These are phyloP conservation scores for Pulicaria dysenterica DNA, from an alignment of 129 eudicot genomes.

Conservation along the genomic window DNA sequence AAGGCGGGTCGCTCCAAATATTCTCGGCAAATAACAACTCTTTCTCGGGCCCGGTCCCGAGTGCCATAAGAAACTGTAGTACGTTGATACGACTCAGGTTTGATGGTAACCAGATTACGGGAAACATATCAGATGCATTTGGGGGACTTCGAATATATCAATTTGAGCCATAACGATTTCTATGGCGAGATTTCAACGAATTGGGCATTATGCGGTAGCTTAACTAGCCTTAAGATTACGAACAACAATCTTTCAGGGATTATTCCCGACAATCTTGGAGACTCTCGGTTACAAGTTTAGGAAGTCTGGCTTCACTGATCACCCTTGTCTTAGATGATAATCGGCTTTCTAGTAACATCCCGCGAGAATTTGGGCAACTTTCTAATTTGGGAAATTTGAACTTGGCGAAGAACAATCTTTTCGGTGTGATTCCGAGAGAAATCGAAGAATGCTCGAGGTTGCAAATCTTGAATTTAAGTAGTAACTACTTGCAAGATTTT, in stretches of 20 bases:
- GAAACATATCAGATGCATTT: constrained; percentile 32
- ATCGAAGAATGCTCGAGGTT: constrained; percentile 21
- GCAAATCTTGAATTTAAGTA: constrained; percentile 33
- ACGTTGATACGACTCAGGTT: constrained; percentile 17
- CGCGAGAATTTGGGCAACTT: constrained; percentile 18
- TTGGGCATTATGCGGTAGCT: constrained; percentile 26
- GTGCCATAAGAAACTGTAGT: constrained; percentile 37
- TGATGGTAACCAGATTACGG: constrained; percentile 27
- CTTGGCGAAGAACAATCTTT: constrained; percentile 25
- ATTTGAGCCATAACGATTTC: constrained; percentile 29
- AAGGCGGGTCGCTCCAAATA: constrained; percentile 22
- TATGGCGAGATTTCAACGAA: constrained; percentile 28
- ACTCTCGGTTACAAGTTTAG: constrained; percentile 22
- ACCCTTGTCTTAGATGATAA: constrained; percentile 28
- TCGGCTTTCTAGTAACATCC: constrained; percentile 25
- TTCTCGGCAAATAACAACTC: constrained; percentile 7
- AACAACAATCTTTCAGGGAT: constrained; percentile 37
- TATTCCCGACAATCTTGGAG: constrained; percentile 35
- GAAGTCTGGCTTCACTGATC: constrained; percentile 10
- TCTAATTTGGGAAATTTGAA: constrained; percentile 14
- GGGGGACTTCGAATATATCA: constrained; percentile 24
- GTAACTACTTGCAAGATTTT: constrained; percentile 9
- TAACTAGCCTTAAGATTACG: constrained; percentile 28
- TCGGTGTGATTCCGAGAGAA: constrained; percentile 35
- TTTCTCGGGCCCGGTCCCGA: constrained; percentile 33